These are phyloP conservation scores for Lonicera japonica DNA, from an alignment of 129 eudicot genomes.

Conservation along the genomic window DNA sequence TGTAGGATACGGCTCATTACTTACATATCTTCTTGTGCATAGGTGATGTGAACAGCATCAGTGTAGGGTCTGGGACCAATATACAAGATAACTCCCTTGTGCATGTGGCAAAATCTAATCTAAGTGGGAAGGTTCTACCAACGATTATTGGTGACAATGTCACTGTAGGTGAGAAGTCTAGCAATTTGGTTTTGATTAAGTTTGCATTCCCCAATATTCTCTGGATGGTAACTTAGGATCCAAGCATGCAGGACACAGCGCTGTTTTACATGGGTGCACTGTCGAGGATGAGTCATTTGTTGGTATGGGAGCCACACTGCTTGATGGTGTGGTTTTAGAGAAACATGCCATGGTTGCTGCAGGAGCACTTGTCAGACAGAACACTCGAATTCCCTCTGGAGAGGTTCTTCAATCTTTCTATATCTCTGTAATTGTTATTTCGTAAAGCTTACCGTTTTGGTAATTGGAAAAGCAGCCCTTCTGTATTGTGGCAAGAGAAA, in stretches of 20 bases:
- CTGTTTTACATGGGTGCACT: slow-evolving; percentile 69
- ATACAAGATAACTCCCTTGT: not conserved
- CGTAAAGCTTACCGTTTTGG: too few species aligned
- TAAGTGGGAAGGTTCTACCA: slow-evolving; percentile 60
- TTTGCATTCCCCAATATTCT: not conserved
- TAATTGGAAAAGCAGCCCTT: too few species aligned
- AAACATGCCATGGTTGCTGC: slow-evolving; percentile 75
- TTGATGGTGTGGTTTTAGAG: slow-evolving; percentile 65
- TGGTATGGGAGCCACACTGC: slow-evolving; percentile 65
- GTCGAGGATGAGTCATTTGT: slow-evolving; percentile 67
- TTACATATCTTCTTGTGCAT: not conserved
- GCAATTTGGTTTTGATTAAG: not conserved
- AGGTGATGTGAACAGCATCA: slow-evolving; percentile 1
- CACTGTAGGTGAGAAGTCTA: slow-evolving; percentile 62
- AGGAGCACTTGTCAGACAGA: slow-evolving; percentile 69
- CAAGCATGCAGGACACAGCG: slow-evolving; percentile 53
- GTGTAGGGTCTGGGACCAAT: not conserved
- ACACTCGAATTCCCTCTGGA: slow-evolving; percentile 49
- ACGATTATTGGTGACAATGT: slow-evolving; percentile 69
- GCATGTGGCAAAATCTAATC: slow-evolving; percentile 46
- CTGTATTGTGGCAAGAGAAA: too few species aligned
- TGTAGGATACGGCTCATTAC: not conserved
- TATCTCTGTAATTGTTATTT: not conserved
- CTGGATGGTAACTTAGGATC: slow-evolving; percentile 4
- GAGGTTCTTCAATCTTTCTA: slow-evolving; percentile 34